A percentile compares a stretch with the other conserved stretches of the same genome.
Evolutionary conservation across 768 basidiomycete species (phyloP).

Genomic region (Lentinula sp.): DNA sequence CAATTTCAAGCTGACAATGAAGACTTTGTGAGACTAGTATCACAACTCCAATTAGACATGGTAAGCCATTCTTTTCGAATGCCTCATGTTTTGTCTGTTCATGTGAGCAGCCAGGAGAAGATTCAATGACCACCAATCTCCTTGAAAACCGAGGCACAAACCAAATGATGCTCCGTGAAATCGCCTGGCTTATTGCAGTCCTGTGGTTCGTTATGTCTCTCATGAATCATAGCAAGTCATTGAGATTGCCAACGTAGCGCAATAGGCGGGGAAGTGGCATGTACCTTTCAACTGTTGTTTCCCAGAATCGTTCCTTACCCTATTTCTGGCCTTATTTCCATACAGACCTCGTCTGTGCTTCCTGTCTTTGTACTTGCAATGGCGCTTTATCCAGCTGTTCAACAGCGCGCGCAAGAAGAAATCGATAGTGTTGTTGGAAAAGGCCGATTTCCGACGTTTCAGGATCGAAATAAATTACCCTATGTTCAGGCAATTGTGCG

Average conservation of each 20-base stretch:
- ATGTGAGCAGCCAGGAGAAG: background rate
- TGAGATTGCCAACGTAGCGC: background rate
- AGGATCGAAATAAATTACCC: conserved; percentile 16
- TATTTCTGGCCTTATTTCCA: background rate
- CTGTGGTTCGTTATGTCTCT: conserved; percentile 8
- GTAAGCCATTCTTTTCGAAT: background rate
- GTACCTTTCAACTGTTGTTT: background rate
- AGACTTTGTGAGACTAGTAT: conserved; percentile 15
- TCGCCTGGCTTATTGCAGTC: conserved; percentile 8
- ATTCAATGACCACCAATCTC: background rate
- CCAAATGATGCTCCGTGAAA: background rate
- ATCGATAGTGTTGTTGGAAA: conserved; percentile 22
- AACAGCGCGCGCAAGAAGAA: conserved; percentile 20
- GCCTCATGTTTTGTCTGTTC: background rate
- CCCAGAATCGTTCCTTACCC: background rate
- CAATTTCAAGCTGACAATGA: conserved; percentile 17
- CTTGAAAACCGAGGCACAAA: background rate
- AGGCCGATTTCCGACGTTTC: conserved; percentile 19
- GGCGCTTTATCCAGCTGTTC: conserved; percentile 19
- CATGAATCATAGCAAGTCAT: background rate
- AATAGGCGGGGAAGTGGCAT: background rate
- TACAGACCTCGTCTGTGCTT: conserved; percentile 10
- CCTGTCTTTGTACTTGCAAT: conserved; percentile 21
- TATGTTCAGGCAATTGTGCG: conserved; percentile 19
- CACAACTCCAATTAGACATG: background rate